Evolutionary conservation across 306 rosid species (phyloP).

Genomic region (Prunus mume): DNA sequence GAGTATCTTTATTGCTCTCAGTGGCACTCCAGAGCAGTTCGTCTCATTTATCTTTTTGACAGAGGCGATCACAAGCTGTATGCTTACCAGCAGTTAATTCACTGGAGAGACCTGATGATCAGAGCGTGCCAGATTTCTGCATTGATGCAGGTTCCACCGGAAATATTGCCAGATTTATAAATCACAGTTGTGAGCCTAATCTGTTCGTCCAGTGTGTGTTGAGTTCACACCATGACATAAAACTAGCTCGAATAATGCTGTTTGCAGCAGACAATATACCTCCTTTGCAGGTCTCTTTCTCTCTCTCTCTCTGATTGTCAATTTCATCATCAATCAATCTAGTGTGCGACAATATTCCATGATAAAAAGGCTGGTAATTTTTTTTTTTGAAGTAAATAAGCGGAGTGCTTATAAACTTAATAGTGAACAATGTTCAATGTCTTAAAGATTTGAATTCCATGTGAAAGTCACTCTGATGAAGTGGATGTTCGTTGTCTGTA

Average conservation of each 20-base stretch:
- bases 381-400: background rate
- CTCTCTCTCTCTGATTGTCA: background rate
- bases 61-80: slow-evolving; percentile 70
- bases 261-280: slow-evolving; percentile 98
- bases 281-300: slow-evolving; percentile 70
- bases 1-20: background rate
- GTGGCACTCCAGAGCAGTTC: background rate
- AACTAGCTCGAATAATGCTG: slow-evolving; percentile 77
- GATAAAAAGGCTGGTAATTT: background rate
- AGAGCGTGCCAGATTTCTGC: slow-evolving; percentile 68
- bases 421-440: background rate
- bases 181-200: slow-evolving; percentile 95
- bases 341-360: background rate
- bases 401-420: background rate
- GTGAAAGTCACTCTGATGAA: background rate
- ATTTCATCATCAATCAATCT: background rate
- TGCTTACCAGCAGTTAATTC: slow-evolving; percentile 32
- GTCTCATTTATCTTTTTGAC: slow-evolving; percentile 19
- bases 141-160: slow-evolving; percentile 88
- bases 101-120: slow-evolving; percentile 56
- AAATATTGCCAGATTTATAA: slow-evolving; percentile 83
- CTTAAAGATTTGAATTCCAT: background rate
- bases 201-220: slow-evolving; percentile 93
- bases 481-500: background rate
- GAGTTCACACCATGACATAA: slow-evolving; percentile 79